Evolutionary conservation across 208 protist species (phyloP).

Genomic region (Trichomonas tenax): DNA sequence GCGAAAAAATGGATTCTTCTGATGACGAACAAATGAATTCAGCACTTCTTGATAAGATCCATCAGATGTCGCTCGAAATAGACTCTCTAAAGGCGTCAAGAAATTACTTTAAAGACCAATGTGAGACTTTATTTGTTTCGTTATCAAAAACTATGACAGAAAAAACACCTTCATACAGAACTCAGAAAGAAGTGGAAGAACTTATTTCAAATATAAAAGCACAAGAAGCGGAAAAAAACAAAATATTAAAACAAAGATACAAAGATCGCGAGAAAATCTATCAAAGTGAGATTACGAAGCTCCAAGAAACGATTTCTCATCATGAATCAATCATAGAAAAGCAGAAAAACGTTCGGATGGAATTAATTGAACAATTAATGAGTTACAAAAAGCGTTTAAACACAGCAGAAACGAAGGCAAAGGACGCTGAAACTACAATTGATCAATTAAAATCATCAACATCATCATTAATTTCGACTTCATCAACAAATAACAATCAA

Average conservation of each 20-base stretch:
- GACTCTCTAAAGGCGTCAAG: background rate
- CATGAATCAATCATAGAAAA: background rate
- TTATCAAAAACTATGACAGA: background rate
- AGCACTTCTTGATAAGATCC: background rate
- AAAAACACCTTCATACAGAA: background rate
- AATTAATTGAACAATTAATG: constrained; percentile 15
- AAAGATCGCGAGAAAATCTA: background rate
- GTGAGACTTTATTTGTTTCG: background rate
- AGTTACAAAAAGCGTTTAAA: background rate
- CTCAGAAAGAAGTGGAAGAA: constrained; percentile 1
- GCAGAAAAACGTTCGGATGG: background rate
- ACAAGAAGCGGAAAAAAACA: background rate
- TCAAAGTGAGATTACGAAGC: background rate
- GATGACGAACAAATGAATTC: background rate
- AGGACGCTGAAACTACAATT: background rate
- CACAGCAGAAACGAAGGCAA: background rate
- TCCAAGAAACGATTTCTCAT: background rate
- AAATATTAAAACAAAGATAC: background rate
- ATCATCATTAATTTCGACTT: too few relatives aligned
- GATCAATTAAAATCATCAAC: background rate
- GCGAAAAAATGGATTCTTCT: background rate
- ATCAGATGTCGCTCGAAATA: background rate
- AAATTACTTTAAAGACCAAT: constrained; percentile 7
- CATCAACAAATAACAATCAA: background rate
- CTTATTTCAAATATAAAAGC: background rate